Base-by-base conservation (phyloP, 176 grass and related monocot genomes). In the Rhynchospora tenuis region DNA sequence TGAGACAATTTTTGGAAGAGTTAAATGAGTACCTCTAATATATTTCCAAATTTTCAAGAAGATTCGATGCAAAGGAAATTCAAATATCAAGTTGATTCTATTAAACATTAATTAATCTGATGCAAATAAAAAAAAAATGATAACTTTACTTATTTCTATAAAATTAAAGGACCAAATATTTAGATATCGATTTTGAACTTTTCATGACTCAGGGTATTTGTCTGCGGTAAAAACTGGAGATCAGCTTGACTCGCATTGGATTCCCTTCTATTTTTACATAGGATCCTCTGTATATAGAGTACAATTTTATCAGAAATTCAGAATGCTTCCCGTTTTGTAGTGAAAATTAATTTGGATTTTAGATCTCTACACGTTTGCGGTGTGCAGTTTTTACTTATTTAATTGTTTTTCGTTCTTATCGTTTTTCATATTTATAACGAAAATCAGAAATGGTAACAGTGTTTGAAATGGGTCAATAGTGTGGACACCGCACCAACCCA, bases 261-360 rank as follows among this genome's bases (percentile, higher is more conserved):
- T 74, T 74, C 44, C 24, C 23, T 17, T 17, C 13, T 55, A 6
- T 17, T 11, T 76, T 76, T 54, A 55, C 73, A 76, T 76, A 31
- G 73, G 73, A 76, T 55, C 24, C 71, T 73, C 69, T 73, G 20
- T 51, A 20, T 45, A 17, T 0, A 3, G 2, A 17, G 16, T 6
- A 76, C 47, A 31, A 56, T 54, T 29, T 54, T 10, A 55, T 54
- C 72, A 76, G 73, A 76, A 76, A 31, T 76, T 76, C 73, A 76
- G 73, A 9, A 54, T 54, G 48, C 9, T 76, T 48, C 45, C 45
- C 73, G 73, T 76, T 76, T 76, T 29, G 2, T 76, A 55, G 73
- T 55, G 47, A 55, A 76, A 76, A 76, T 29, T 6, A 76, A 76
- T 76, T 51, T 76, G 48, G 48, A 52, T 76, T 76, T 76, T 29